Percentiles rank a stretch among this genome's conserved stretches.
phyloP scores from a whole-genome alignment of 805 yeast genomes.

The Blastobotrys americana region DNA sequence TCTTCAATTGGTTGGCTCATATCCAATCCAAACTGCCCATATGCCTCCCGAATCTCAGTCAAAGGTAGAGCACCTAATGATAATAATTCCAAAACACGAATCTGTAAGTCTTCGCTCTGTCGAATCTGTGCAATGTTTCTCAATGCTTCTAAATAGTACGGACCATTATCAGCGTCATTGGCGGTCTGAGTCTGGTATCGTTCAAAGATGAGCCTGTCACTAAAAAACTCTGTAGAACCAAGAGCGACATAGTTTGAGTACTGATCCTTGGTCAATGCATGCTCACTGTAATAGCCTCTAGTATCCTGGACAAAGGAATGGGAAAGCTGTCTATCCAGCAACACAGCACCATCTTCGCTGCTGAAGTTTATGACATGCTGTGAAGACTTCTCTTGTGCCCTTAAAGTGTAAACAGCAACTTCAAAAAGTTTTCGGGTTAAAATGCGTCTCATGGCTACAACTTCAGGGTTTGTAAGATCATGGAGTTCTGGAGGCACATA shows the following conservation, averaged over 20 bases:
- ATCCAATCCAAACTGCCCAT: slow-evolving; percentile 30
- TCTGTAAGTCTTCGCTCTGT: slow-evolving; percentile 40
- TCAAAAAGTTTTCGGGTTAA: slow-evolving; percentile 17
- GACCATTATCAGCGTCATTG: slow-evolving; percentile 40
- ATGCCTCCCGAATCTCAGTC: slow-evolving; percentile 39
- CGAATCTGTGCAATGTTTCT: slow-evolving; percentile 43
- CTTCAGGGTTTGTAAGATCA: slow-evolving; percentile 14
- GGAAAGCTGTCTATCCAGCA: neutral
- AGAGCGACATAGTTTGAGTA: slow-evolving; percentile 37
- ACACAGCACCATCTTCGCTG: neutral
- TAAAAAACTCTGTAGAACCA: slow-evolving; percentile 43
- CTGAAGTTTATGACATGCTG: neutral
- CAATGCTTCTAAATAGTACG: slow-evolving; percentile 54
- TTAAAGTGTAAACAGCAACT: slow-evolving; percentile 10
- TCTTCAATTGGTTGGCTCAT: slow-evolving; percentile 11
- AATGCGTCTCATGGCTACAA: slow-evolving; percentile 10
- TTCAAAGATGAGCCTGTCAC: slow-evolving; percentile 40
- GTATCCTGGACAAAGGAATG: neutral
- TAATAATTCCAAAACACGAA: slow-evolving; percentile 39
- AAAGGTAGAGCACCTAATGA: slow-evolving; percentile 49
- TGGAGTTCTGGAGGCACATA: slow-evolving; percentile 20
- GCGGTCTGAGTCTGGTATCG: slow-evolving; percentile 39
- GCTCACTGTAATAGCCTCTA: neutral
- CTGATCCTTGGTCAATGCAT: slow-evolving; percentile 10
- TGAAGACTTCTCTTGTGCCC: slow-evolving; percentile 2